Evolutionary conservation across 2,329 filamentous ascomycete species (phyloP).

Genomic region (Tolypocladium nubicola): DNA sequence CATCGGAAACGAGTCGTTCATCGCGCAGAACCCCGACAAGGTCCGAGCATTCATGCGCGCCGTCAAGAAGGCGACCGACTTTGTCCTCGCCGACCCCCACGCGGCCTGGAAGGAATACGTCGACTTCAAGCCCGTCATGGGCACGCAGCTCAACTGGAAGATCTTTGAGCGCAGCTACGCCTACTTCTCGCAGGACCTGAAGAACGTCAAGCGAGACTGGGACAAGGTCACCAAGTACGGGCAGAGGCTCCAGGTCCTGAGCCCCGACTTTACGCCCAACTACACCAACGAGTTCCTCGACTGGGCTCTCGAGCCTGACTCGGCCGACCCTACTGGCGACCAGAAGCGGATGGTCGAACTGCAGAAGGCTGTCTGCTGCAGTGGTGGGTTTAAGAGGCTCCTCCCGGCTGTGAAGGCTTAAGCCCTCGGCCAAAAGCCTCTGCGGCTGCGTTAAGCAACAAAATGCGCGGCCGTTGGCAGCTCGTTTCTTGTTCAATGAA

Average conservation of each 20-base stretch:
- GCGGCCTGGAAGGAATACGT: conserved; percentile 58
- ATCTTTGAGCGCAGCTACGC: conserved; percentile 72
- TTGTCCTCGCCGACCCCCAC: conserved; percentile 53
- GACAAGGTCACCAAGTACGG: conserved; percentile 67
- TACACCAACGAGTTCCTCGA: conserved; percentile 63
- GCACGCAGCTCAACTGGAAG: conserved; percentile 58
- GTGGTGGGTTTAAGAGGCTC: conserved; percentile 54
- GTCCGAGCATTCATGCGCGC: conserved; percentile 59
- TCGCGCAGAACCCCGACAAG: conserved; percentile 54
- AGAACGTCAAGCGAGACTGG: conserved; percentile 69
- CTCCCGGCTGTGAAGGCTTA: conserved; percentile 5
- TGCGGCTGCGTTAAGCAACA: background rate
- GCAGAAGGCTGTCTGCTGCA: conserved; percentile 53
- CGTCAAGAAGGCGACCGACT: conserved; percentile 65
- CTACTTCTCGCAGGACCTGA: conserved; percentile 64
- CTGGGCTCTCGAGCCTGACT: conserved; percentile 56
- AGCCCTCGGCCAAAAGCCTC: background rate
- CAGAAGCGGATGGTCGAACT: conserved; percentile 64
- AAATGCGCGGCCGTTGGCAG: background rate
- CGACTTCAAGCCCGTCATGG: conserved; percentile 63
- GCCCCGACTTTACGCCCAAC: conserved; percentile 55
- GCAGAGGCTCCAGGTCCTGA: conserved; percentile 59
- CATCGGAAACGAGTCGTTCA: conserved; percentile 65
- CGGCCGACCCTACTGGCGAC: conserved; percentile 56
- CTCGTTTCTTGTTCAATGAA: background rate